These are phyloP conservation scores for Prinsepia uniflora DNA, from an alignment of 306 rosid genomes.

Conservation along the genomic window DNA sequence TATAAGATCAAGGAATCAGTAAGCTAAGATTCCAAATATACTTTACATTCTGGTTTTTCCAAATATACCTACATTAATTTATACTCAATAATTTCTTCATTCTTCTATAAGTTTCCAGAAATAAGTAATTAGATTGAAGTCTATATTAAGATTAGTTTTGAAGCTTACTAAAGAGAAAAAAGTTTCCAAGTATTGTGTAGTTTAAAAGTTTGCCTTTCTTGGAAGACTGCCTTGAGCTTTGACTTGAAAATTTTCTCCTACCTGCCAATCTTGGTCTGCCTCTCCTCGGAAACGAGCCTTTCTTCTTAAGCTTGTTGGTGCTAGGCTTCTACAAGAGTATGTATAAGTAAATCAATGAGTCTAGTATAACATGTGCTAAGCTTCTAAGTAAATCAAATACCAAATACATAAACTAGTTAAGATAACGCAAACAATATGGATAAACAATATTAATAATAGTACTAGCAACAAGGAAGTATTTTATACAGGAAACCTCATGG, in stretches of 20 bases:
- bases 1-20: too few relatives aligned
- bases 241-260: background rate
- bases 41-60: too few relatives aligned
- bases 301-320: background rate
- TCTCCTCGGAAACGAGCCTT: background rate
- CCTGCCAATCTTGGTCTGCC: background rate
- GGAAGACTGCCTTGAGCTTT: conserved; percentile 5
- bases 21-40: too few relatives aligned
- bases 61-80: too few relatives aligned
- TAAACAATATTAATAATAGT: background rate
- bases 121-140: too few relatives aligned
- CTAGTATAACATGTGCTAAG: too few relatives aligned
- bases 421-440: background rate
- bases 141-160: too few relatives aligned
- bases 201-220: conserved; percentile 9
- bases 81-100: too few relatives aligned
- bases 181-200: background rate
- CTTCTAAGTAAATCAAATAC: too few relatives aligned
- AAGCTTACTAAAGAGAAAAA: background rate
- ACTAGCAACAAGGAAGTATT: too few relatives aligned
- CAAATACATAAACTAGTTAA: background rate
- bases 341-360: background rate
- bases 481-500: too few relatives aligned
- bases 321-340: conserved; percentile 2
- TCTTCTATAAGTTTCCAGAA: too few relatives aligned